Evolutionary conservation across 2,329 filamentous ascomycete species (phyloP), one percentile per base, ranked within the genome.

Genomic region (Ophiostoma ips): DNA sequence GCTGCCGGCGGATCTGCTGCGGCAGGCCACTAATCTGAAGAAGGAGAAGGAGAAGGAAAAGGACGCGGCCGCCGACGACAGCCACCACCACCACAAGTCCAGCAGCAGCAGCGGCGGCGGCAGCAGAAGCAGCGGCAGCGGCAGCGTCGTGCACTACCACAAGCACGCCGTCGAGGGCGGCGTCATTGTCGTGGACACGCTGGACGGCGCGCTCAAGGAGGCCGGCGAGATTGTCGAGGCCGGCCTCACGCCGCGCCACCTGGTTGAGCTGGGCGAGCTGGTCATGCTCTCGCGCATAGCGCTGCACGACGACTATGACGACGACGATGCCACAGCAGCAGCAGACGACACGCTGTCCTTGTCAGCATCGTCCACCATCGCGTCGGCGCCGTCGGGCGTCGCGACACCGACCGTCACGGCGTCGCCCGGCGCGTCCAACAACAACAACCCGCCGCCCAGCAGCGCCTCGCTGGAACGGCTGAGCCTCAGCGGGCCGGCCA

Each of bases 231-330:
- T 96, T 45, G 83, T 94, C 10, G 78, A 87, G 56, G 86, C 87
- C 0, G 81, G 79, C 0, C 69, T 95, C 28, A 71, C 72, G 19
- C 80, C 85, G 0, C 74, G 79, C 43, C 83, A 94, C 58, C 74
- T 95, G 3, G 85, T 95, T 0, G 90, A 95, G 76, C 68, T 95
- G 1, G 90, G 89, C 3, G 89, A 95, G 61, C 68, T 95, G 4
- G 75, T 79, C 12, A 78, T 81, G 73, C 69, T 81, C 30, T 70
- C 73, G 5, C 66, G 67, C 36, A 58, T 66, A n/a, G 63, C 65
- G 47, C 69, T 72, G 51, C 62, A 64, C 37, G 58, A 62, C 41
- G 58, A 62, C 10, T 31, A 19, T 24, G 3, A n/a, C n/a, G n/a
- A n/a, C n/a, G n/a, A n/a, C n/a, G n/a, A n/a, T n/a, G n/a, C n/a